A percentile compares a stretch with the other conserved stretches of the same genome.
These are phyloP conservation scores for Myxozyma neotropica DNA, from an alignment of 805 yeast species.

Conservation along the genomic window DNA sequence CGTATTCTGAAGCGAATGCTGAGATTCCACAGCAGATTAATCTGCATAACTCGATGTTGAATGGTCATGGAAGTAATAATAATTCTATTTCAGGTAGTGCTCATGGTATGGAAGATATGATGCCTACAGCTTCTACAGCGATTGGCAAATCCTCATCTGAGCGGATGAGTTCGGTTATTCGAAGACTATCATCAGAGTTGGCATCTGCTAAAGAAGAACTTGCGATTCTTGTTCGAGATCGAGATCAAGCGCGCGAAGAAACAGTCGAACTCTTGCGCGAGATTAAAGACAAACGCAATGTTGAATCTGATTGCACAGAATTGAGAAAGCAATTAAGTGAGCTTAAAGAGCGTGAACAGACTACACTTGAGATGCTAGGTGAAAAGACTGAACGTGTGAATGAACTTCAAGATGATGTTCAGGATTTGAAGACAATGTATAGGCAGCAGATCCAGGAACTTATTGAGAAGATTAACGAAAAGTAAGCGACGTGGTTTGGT, in stretches of 20 bases:
- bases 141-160: constrained; percentile 57
- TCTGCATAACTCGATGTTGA: constrained; percentile 7
- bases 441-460: constrained; percentile 84
- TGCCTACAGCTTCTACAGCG: constrained; percentile 27
- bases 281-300: constrained; percentile 19
- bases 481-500: background rate
- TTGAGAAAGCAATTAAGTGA: constrained; percentile 44
- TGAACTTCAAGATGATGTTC: constrained; percentile 85
- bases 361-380: constrained; percentile 72
- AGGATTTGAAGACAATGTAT: constrained; percentile 83
- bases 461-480: constrained; percentile 60
- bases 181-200: constrained; percentile 80
- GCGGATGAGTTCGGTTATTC: constrained; percentile 72
- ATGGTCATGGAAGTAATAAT: background rate
- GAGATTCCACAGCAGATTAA: constrained; percentile 16
- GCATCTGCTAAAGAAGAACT: constrained; percentile 66
- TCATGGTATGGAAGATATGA: constrained; percentile 17
- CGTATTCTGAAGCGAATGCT: constrained; percentile 27
- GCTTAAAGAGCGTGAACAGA: constrained; percentile 51
- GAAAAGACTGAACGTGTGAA: constrained; percentile 85
- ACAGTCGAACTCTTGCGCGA: constrained; percentile 56
- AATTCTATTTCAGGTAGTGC: constrained; percentile 7
- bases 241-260: constrained; percentile 69
- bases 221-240: constrained; percentile 54
- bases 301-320: constrained; percentile 52